Conservation (phyloP, 176 grass and related monocot genomes). For the Triticum turgidum region DNA sequence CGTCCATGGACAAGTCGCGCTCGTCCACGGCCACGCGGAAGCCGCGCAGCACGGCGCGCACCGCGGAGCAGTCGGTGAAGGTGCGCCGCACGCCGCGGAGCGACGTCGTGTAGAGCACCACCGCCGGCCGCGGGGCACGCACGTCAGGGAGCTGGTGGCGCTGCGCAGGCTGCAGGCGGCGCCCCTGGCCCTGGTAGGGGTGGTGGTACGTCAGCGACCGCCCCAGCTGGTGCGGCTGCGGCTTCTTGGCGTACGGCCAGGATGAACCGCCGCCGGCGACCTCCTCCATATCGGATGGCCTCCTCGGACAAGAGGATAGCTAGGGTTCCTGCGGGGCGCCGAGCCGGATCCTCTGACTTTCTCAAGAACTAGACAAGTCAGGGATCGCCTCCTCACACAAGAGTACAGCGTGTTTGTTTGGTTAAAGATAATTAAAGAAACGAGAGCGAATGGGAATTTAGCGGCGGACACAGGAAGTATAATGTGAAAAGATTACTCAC, state of each 20-base stretch:
- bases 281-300: constrained; percentile 39
- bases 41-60: constrained; percentile 53
- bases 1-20: constrained; percentile 70
- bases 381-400: not conserved
- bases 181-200: constrained; percentile 46
- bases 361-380: too few species aligned
- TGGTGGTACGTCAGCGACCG: constrained; percentile 59
- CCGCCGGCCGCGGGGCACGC: constrained; percentile 4
- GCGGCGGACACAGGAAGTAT: too few species aligned
- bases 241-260: constrained; percentile 38
- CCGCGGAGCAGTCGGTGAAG: constrained; percentile 52
- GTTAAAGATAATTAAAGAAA: too few species aligned
- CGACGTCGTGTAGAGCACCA: constrained; percentile 60
- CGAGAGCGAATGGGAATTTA: too few species aligned
- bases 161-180: constrained; percentile 14
- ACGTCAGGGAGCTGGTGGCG: not conserved
- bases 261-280: not conserved
- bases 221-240: constrained; percentile 24
- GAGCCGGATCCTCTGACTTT: too few species aligned
- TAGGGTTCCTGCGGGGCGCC: not conserved
- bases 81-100: constrained; percentile 61
- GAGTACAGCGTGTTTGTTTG: not conserved
- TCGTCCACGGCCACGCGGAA: constrained; percentile 60
- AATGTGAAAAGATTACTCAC: too few species aligned
- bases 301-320: not conserved